Evolutionary conservation across 2,329 filamentous ascomycete species (phyloP).

Genomic region (Sporothrix mexicana): DNA sequence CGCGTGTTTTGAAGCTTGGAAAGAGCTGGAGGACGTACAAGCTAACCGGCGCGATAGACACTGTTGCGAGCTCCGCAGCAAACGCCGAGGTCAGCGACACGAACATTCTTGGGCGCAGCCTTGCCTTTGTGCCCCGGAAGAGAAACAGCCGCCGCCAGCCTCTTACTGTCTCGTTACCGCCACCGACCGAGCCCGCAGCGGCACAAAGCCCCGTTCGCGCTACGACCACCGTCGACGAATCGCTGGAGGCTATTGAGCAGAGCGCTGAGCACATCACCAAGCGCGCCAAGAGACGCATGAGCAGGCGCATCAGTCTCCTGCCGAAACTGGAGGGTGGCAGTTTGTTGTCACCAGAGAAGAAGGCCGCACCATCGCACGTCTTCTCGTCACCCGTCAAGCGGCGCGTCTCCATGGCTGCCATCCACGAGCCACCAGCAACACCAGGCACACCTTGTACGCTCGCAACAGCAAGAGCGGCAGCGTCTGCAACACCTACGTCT

Average conservation of each 20-base stretch:
- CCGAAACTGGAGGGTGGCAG: neutral
- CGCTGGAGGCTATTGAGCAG: constrained; percentile 35
- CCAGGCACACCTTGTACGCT: neutral
- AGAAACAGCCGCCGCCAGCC: constrained; percentile 45
- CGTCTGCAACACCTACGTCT: neutral
- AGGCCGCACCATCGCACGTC: constrained; percentile 39
- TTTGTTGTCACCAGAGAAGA: constrained; percentile 36
- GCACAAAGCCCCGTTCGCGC: constrained; percentile 11
- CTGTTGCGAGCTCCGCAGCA: neutral
- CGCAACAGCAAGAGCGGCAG: neutral
- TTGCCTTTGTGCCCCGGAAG: constrained; percentile 43
- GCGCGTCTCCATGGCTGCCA: constrained; percentile 16
- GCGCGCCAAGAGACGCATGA: constrained; percentile 42
- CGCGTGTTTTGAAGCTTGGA: neutral
- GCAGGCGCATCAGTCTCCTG: constrained; percentile 40
- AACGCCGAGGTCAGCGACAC: neutral
- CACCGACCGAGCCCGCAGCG: constrained; percentile 8
- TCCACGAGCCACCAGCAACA: neutral
- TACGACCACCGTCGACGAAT: neutral
- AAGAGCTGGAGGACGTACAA: too few species aligned
- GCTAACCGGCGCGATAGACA: neutral
- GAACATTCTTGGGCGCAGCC: neutral
- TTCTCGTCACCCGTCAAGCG: constrained; percentile 29
- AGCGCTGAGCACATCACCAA: constrained; percentile 39
- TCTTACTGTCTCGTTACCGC: constrained; percentile 36